Evolutionary conservation across 805 yeast genomes (phyloP), one percentile per base, ranked within the genome.

Genomic region (Schwanniomyces vanrijiae): DNA sequence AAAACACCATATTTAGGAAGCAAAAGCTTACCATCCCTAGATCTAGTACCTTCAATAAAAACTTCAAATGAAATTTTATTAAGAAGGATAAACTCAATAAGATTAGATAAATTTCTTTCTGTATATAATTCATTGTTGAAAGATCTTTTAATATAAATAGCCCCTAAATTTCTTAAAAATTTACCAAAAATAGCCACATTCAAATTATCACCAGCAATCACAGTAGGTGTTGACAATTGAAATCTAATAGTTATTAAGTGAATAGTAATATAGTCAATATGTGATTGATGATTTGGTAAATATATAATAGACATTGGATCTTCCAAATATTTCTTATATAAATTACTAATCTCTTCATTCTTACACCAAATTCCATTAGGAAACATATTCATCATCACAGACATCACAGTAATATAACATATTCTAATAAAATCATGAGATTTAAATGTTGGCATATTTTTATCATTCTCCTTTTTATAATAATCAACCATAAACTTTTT

Each of bases 181-280:
- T 66, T 63, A 4, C 84, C 84, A 40, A 82, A 70, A 5, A 81
- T 64, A 1, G 84, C 79, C 39, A 82, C 81, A 54, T 82, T 81
- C 56, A 82, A 73, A 58, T 82, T 82, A 42, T 82, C 86, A n/a
- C 87, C 87, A 1, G 87, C 86, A 31, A 82, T 78, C 5, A 82
- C 84, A 4, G 76, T 62, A 1, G 87, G 87, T 9, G 74, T 60
- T 3, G 84, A 69, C 45, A 82, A 60, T 22, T 80, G 81, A 52
- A 81, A 71, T 28, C 86, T 64, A 53, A 80, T 71, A 49, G 80
- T 69, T 26, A 80, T 64, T 44, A 80, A 68, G 54, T 82, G 86
- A 42, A 82, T 56, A 45, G 82, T 76, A 43, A 82, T 79, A 58
- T 82, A 82, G 60, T 82, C 87, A 35, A 81, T 66, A 56, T 82